Conservation (phyloP, 169 alveolate species). For the Plasmodium vivax region DNA sequence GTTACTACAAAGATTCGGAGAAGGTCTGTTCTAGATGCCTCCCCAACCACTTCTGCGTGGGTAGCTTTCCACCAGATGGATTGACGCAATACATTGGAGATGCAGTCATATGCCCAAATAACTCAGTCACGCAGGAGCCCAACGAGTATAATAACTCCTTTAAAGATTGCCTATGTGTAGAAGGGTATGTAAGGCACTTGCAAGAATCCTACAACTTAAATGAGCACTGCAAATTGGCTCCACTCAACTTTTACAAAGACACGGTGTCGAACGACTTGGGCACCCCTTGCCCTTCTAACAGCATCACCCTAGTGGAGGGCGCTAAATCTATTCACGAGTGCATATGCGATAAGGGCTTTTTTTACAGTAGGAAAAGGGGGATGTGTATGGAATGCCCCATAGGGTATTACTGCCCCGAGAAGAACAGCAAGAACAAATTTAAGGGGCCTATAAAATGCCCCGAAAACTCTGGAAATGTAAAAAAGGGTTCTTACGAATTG, state of each 20-base stretch:
- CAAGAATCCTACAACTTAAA: slow-evolving; percentile 80
- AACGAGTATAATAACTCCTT: slow-evolving; percentile 74
- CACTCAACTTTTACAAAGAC: slow-evolving; percentile 83
- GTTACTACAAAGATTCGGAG: slow-evolving; percentile 36
- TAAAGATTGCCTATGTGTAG: slow-evolving; percentile 79
- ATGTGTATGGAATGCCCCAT: slow-evolving; percentile 82
- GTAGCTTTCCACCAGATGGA: slow-evolving; percentile 79
- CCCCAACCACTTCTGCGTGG: slow-evolving; percentile 86
- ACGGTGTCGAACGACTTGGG: slow-evolving; percentile 76
- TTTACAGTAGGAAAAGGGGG: slow-evolving; percentile 16
- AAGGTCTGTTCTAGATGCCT: slow-evolving; percentile 39
- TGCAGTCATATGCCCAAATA: slow-evolving; percentile 79
- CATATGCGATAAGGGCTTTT: slow-evolving; percentile 78
- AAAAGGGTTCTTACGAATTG: slow-evolving; percentile 68
- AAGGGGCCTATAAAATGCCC: slow-evolving; percentile 79
- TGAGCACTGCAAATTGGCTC: slow-evolving; percentile 76
- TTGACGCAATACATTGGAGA: slow-evolving; percentile 77
- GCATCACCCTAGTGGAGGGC: slow-evolving; percentile 81
- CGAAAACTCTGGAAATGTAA: slow-evolving; percentile 63
- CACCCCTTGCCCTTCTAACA: slow-evolving; percentile 83
- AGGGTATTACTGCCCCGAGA: slow-evolving; percentile 86
- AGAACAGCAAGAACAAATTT: slow-evolving; percentile 27
- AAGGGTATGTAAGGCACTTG: slow-evolving; percentile 75
- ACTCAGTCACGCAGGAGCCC: slow-evolving; percentile 83
- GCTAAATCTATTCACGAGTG: slow-evolving; percentile 76